A percentile compares a stretch with the other conserved stretches of the same genome.
Conservation (phyloP, 495 filamentous ascomycete genomes). For the Talaromyces ruber region DNA sequence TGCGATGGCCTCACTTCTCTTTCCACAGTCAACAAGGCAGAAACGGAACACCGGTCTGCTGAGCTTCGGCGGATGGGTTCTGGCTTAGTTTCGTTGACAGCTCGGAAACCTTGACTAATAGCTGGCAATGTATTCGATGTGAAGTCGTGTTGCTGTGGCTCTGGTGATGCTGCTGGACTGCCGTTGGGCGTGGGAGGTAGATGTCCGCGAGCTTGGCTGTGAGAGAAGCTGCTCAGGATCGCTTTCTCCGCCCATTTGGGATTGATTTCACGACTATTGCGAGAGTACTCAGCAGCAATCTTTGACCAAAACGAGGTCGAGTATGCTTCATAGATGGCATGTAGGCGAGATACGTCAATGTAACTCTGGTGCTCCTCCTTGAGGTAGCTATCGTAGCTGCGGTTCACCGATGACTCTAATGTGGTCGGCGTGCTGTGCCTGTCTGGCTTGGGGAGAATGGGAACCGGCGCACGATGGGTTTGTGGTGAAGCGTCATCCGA, state of each 20-base stretch:
- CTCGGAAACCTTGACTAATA: neutral
- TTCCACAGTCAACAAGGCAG: conserved; percentile 7
- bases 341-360: conserved; percentile 60
- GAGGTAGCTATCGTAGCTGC: conserved; percentile 14
- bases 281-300: conserved; percentile 56
- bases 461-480: conserved; percentile 37
- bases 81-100: neutral
- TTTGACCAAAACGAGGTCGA: conserved; percentile 63
- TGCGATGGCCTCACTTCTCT: conserved; percentile 7
- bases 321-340: conserved; percentile 59
- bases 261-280: conserved; percentile 45
- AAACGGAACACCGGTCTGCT: conserved; percentile 8
- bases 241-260: conserved; percentile 58
- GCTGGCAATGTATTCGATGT: neutral
- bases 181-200: conserved; percentile 9
- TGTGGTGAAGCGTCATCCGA: conserved; percentile 9
- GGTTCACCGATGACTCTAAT: conserved; percentile 16
- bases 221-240: conserved; percentile 17
- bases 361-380: conserved; percentile 24
- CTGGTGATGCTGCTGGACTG: conserved; percentile 7
- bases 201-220: neutral
- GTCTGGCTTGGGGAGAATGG: conserved; percentile 52
- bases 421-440: conserved; percentile 17
- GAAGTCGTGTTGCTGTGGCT: neutral
- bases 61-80: neutral